Evolutionary conservation across 805 yeast genomes (phyloP), one percentile per base, ranked within the genome.

Genomic region (Ogataea chonburiensis): DNA sequence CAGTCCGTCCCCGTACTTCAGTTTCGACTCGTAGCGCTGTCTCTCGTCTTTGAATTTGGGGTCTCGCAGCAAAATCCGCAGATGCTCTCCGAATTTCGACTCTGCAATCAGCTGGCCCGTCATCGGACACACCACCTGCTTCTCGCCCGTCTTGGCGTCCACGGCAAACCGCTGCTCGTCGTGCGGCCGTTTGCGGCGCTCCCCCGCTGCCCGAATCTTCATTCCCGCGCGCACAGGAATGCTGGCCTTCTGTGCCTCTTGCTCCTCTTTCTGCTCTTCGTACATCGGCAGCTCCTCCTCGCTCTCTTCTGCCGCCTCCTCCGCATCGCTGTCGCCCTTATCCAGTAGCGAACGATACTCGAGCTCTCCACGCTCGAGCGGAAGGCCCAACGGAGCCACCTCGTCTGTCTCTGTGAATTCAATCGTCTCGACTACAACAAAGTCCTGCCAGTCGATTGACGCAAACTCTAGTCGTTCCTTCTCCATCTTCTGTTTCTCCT

Each of bases 391-490:
- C 33, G 77, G 81, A 4, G 75, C 69, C 8, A 71, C 74, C 41
- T 70, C 67, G 55, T 81, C 88, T 5, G 75, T 59, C 2, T 76
- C 78, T 11, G 75, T 75, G 46, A 87, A 81, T 31, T 71, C 77
- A 10, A 88, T 67, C 2, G 81, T 77, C 32, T 79, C 86, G 6
- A 86, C 81, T 12, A 86, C 67, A 2, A 71, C 67, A 53, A 89
- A 91, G 44, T 84, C 86, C 38, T 80, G 79, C 98, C 98, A 91
- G 60, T 89, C 88, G 15, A 87, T 79, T 7, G 83, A 73, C 0
- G 89, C 86, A 60, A 71, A 86, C 26, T 73, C 79, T 5, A 77
- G 46, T 39, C 69, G 70, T 24, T 73, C 70, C 28, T 56, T 46
- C 28, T 54, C 58, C 33, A 36, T 56, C 43, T 42, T 62, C 60